phyloP scores from a whole-genome alignment of 2,329 filamentous ascomycete genomes.

The Apiospora arundinis region DNA sequence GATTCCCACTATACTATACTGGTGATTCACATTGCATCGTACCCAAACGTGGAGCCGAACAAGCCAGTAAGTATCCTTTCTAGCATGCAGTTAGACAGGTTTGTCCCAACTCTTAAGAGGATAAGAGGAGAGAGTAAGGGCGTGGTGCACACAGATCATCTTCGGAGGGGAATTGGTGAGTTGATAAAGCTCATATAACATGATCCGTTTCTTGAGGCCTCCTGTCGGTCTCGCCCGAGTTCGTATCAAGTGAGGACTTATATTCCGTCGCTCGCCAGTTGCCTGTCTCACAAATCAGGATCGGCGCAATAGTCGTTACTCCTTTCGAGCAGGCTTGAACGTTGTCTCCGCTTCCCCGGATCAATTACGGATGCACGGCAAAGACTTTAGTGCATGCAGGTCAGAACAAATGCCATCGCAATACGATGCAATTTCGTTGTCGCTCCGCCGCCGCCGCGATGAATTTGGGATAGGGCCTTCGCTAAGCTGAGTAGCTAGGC shows the following conservation, averaged over 20 bases:
- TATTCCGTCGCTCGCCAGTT: background rate
- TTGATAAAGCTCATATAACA: too few relatives aligned
- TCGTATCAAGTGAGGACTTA: too few relatives aligned
- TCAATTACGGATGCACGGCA: conserved; percentile 14
- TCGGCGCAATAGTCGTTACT: background rate
- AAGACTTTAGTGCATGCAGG: background rate
- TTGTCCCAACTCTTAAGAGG: too few relatives aligned
- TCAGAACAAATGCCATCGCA: background rate
- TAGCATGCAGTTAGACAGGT: too few relatives aligned
- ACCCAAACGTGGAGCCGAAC: too few relatives aligned
- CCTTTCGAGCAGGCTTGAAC: background rate
- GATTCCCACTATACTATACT: background rate
- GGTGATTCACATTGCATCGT: background rate
- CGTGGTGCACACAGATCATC: too few relatives aligned
- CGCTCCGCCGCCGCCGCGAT: background rate
- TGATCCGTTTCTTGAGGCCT: too few relatives aligned
- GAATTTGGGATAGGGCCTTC: background rate
- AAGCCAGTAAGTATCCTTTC: too few relatives aligned
- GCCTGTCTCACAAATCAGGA: conserved; percentile 1
- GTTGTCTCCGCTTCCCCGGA: conserved; percentile 17
- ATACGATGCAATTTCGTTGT: conserved; percentile 4
- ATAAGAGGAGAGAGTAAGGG: too few relatives aligned
- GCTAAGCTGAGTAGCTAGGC: background rate
- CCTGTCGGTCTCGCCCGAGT: too few relatives aligned
- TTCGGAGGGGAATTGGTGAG: too few relatives aligned